phyloP scores from a whole-genome alignment of 768 basidiomycete genomes.

The Podaxis sp. region DNA sequence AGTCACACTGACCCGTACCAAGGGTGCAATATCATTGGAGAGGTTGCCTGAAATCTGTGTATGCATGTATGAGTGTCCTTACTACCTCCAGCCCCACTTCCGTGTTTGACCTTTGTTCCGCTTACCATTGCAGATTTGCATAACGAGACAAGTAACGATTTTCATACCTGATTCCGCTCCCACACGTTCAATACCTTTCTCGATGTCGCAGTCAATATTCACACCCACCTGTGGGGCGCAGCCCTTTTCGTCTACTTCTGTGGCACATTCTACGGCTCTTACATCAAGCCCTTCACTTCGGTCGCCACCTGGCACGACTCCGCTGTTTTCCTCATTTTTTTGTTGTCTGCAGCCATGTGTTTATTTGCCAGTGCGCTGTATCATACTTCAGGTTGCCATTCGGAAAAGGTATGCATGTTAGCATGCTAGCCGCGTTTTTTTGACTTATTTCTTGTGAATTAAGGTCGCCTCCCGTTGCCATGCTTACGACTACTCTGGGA shows the following conservation, averaged over 20 bases:
- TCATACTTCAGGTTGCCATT: slow-evolving; percentile 76
- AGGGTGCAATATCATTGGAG: slow-evolving; percentile 63
- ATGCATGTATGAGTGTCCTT: slow-evolving; percentile 52
- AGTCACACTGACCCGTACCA: slow-evolving; percentile 15
- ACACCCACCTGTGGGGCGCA: slow-evolving; percentile 76
- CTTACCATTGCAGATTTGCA: slow-evolving; percentile 56
- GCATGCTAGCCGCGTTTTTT: slow-evolving; percentile 21
- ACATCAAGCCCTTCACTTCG: slow-evolving; percentile 47
- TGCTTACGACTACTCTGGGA: slow-evolving; percentile 78
- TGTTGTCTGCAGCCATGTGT: slow-evolving; percentile 72
- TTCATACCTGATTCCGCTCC: slow-evolving; percentile 14
- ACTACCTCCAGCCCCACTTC: slow-evolving; percentile 17
- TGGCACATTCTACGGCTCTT: slow-evolving; percentile 47
- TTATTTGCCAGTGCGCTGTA: slow-evolving; percentile 69
- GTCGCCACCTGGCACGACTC: slow-evolving; percentile 62
- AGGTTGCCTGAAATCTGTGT: slow-evolving; percentile 63
- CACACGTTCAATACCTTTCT: slow-evolving; percentile 14
- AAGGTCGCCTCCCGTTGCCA: slow-evolving; percentile 64
- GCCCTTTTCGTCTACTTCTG: slow-evolving; percentile 59
- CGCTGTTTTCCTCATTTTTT: slow-evolving; percentile 61
- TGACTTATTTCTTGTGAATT: slow-evolving; percentile 15
- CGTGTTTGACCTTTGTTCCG: slow-evolving; percentile 20
- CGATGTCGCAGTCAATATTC: slow-evolving; percentile 69
- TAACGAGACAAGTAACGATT: slow-evolving; percentile 65
- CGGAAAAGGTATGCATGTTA: slow-evolving; percentile 50